phyloP scores from a whole-genome alignment of 495 filamentous ascomycete genomes.

The Corynascus novoguineensis region DNA sequence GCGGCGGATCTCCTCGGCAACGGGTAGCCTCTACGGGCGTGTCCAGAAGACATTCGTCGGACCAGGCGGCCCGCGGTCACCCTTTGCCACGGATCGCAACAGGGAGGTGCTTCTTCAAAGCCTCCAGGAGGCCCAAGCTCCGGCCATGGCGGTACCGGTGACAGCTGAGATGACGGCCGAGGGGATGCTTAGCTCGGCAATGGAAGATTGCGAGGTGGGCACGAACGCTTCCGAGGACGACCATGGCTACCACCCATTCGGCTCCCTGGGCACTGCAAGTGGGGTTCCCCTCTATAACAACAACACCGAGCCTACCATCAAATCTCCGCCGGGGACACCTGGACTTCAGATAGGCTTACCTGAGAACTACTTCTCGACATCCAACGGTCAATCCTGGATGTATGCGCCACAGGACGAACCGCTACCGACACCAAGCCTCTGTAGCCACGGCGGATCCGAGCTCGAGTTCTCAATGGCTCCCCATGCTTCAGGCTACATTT shows the following conservation, averaged over 20 bases:
- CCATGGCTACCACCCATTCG: slow-evolving; percentile 28
- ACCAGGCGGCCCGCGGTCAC: slow-evolving; percentile 38
- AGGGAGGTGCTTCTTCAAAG: slow-evolving; percentile 36
- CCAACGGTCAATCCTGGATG: slow-evolving; percentile 29
- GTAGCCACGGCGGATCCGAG: slow-evolving; percentile 39
- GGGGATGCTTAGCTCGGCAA: slow-evolving; percentile 16
- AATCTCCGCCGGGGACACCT: slow-evolving; percentile 45
- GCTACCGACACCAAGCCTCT: slow-evolving; percentile 40
- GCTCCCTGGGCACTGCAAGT: slow-evolving; percentile 21
- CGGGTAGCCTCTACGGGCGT: slow-evolving; percentile 32
- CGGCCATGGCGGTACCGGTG: slow-evolving; percentile 30
- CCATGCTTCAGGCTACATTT: slow-evolving; percentile 37
- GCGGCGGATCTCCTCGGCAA: slow-evolving; percentile 43
- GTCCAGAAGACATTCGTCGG: slow-evolving; percentile 38
- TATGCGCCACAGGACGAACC: slow-evolving; percentile 38
- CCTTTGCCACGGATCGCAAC: slow-evolving; percentile 39
- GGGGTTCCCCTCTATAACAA: slow-evolving; percentile 18
- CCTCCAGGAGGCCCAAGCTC: slow-evolving; percentile 35
- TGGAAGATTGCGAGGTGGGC: slow-evolving; percentile 30
- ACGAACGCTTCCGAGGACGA: slow-evolving; percentile 38
- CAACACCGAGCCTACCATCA: slow-evolving; percentile 34
- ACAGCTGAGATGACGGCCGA: slow-evolving; percentile 35
- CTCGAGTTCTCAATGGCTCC: slow-evolving; percentile 36
- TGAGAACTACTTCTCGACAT: slow-evolving; percentile 29
- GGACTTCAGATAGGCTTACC: slow-evolving; percentile 32